Conservation (phyloP, 2,329 filamentous ascomycete species). For the Talaromyces marneffei region DNA sequence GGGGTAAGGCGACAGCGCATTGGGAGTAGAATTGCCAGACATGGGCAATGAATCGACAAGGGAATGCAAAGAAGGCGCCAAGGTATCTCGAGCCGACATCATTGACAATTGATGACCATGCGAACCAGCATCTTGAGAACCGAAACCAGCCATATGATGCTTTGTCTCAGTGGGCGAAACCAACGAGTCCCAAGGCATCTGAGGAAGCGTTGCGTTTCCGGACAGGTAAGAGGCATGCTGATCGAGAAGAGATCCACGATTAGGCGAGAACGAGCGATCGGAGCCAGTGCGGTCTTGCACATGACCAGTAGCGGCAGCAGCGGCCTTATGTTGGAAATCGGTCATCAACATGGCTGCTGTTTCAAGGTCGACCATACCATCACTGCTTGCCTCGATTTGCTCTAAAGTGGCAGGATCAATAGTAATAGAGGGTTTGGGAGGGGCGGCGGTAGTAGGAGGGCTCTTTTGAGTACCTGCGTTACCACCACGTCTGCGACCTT, state of each 20-base stretch:
- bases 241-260: slow-evolving; percentile 67
- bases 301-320: slow-evolving; percentile 52
- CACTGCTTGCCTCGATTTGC: slow-evolving; percentile 85
- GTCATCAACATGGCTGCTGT: slow-evolving; percentile 98
- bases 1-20: slow-evolving; percentile 66
- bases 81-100: slow-evolving; percentile 54
- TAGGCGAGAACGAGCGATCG: slow-evolving; percentile 65
- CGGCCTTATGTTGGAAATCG: slow-evolving; percentile 94
- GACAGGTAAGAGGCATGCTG: slow-evolving; percentile 69
- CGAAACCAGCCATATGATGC: slow-evolving; percentile 62
- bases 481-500: slow-evolving; percentile 67
- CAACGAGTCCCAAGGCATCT: slow-evolving; percentile 89
- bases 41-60: slow-evolving; percentile 66
- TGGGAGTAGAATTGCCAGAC: slow-evolving; percentile 63
- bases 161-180: slow-evolving; percentile 69
- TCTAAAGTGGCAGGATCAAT: slow-evolving; percentile 83
- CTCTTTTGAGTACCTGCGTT: slow-evolving; percentile 33
- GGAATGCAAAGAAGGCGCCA: slow-evolving; percentile 62
- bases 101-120: slow-evolving; percentile 61
- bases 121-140: slow-evolving; percentile 57
- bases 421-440: slow-evolving; percentile 71
- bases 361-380: slow-evolving; percentile 91
- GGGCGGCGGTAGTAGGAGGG: slow-evolving; percentile 41
- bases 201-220: slow-evolving; percentile 72
- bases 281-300: slow-evolving; percentile 42